Percentiles rank a stretch among this genome's conserved stretches.
Conservation (phyloP, 257 asterid genomes). For the Petunia axillaris region DNA sequence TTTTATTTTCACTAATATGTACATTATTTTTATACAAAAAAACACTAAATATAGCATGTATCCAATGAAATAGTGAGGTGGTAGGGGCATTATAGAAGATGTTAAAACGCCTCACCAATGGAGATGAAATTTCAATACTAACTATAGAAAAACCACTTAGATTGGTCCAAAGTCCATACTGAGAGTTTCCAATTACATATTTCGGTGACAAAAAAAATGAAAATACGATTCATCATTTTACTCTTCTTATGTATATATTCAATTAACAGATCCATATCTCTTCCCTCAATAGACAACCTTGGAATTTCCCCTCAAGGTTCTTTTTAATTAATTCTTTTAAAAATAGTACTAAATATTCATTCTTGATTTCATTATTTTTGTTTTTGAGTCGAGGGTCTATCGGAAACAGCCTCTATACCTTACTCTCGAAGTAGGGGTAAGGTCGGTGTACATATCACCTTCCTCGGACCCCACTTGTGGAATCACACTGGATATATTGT, state of each 20-base stretch:
- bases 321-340: background rate
- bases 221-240: background rate
- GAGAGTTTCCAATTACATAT: background rate
- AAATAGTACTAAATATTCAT: background rate
- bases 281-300: background rate
- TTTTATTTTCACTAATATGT: too few relatives aligned
- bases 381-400: background rate
- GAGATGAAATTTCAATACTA: too few relatives aligned
- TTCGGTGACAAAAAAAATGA: constrained; percentile 11
- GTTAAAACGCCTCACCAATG: background rate
- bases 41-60: too few relatives aligned
- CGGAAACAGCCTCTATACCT: too few relatives aligned
- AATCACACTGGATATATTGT: too few relatives aligned
- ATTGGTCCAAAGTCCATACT: background rate
- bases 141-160: background rate
- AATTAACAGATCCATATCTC: constrained; percentile 17
- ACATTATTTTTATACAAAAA: too few relatives aligned
- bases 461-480: too few relatives aligned
- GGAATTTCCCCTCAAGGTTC: constrained; percentile 30
- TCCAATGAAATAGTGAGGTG: too few relatives aligned
- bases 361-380: background rate
- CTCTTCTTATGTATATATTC: background rate
- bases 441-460: too few relatives aligned
- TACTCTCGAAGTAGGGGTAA: too few relatives aligned
- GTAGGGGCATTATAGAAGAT: too few relatives aligned